A percentile compares a stretch with the other conserved stretches of the same genome.
Conservation (phyloP, 768 basidiomycete species). For the Pisolithus tinctorius region DNA sequence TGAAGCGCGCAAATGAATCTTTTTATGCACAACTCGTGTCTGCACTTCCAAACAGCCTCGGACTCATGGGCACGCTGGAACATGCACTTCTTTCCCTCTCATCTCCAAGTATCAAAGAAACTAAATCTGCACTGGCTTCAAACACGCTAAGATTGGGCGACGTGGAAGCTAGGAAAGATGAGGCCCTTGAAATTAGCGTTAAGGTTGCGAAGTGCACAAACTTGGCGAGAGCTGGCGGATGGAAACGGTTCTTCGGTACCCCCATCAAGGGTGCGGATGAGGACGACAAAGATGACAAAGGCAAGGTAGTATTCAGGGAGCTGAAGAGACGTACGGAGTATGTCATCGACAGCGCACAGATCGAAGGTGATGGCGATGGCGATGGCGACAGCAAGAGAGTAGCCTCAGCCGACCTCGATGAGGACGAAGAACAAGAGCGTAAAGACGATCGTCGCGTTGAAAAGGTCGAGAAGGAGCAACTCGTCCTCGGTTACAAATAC, state of each 20-base stretch:
- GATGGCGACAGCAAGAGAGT: constrained; percentile 20
- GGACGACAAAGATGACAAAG: constrained; percentile 21
- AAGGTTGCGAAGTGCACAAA: constrained; percentile 79
- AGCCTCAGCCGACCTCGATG: constrained; percentile 16
- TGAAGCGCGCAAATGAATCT: constrained; percentile 64
- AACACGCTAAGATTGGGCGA: constrained; percentile 78
- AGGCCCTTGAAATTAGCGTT: constrained; percentile 68
- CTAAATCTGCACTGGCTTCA: constrained; percentile 59
- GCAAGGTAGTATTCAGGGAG: constrained; percentile 30
- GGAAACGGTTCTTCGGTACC: constrained; percentile 51
- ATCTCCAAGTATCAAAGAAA: constrained; percentile 56
- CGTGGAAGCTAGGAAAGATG: constrained; percentile 51
- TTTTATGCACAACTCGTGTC: constrained; percentile 52
- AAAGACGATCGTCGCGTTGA: constrained; percentile 35
- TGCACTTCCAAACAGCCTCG: constrained; percentile 25
- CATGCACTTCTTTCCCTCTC: constrained; percentile 20
- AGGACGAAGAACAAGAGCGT: constrained; percentile 25
- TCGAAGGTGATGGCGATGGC: constrained; percentile 28
- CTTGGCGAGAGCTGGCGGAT: constrained; percentile 56
- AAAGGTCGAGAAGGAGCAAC: constrained; percentile 71
- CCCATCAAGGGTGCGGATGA: constrained; percentile 24
- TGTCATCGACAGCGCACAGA: constrained; percentile 41
- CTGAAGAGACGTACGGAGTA: constrained; percentile 48
- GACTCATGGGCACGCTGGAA: constrained; percentile 26
- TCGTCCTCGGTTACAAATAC: constrained; percentile 81